phyloP scores from a whole-genome alignment of 2,329 filamentous ascomycete genomes.

The Pseudogymnoascus sp. region DNA sequence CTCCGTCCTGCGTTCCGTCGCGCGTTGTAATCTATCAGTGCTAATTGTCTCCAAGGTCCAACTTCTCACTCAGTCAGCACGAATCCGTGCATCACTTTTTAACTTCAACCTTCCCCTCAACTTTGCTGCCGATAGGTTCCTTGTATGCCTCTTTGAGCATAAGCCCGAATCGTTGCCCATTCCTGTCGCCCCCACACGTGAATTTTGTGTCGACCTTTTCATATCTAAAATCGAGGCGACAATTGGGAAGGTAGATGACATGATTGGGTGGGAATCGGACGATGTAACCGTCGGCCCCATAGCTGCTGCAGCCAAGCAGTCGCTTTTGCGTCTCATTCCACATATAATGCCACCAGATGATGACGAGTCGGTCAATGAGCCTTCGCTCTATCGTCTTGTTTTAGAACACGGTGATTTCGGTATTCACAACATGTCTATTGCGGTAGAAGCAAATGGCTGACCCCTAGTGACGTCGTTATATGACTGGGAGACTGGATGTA shows the following conservation, averaged over 20 bases:
- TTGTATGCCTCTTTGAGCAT: slow-evolving; percentile 22
- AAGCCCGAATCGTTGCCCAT: slow-evolving; percentile 19
- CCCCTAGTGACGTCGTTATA: slow-evolving; percentile 25
- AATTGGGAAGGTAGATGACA: slow-evolving; percentile 19
- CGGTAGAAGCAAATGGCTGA: slow-evolving; percentile 15
- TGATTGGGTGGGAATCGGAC: slow-evolving; percentile 22
- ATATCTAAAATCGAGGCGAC: slow-evolving; percentile 26
- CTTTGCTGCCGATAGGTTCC: slow-evolving; percentile 17
- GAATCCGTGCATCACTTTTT: neutral
- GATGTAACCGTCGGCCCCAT: slow-evolving; percentile 10
- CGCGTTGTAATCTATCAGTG: neutral
- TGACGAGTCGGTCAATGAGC: neutral
- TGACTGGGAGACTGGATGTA: slow-evolving; percentile 26
- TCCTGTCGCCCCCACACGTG: slow-evolving; percentile 25
- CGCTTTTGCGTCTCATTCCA: slow-evolving; percentile 25
- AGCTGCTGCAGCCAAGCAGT: slow-evolving; percentile 21
- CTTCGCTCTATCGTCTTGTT: slow-evolving; percentile 27
- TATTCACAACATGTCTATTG: slow-evolving; percentile 28
- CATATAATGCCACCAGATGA: slow-evolving; percentile 14
- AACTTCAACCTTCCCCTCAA: neutral
- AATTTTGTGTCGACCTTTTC: neutral
- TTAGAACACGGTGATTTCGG: slow-evolving; percentile 31
- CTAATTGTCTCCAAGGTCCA: neutral
- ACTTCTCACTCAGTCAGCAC: neutral
- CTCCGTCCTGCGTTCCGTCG: slow-evolving; percentile 7